These are phyloP conservation scores for Tetragonia tetragonoides DNA, from an alignment of 148 eudicot genomes.

Conservation along the genomic window DNA sequence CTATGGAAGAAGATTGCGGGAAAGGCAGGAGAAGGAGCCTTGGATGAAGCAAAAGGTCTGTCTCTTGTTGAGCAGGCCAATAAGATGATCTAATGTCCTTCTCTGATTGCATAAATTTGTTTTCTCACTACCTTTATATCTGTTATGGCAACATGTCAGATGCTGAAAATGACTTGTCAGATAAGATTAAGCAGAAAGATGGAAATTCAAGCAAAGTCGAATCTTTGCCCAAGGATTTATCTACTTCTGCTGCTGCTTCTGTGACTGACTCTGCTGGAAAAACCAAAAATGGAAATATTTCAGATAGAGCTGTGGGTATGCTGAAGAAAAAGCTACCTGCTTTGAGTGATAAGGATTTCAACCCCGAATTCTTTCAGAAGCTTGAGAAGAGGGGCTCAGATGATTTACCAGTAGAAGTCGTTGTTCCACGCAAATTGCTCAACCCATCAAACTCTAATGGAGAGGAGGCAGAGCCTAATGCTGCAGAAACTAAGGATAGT, in stretches of 20 bases:
- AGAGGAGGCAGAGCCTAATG: slow-evolving; percentile 38
- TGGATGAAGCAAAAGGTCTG: slow-evolving; percentile 49
- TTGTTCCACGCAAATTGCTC: slow-evolving; percentile 70
- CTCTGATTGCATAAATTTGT: neutral
- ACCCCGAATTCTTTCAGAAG: slow-evolving; percentile 93
- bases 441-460: slow-evolving; percentile 46
- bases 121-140: slow-evolving; percentile 12
- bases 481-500: slow-evolving; percentile 36
- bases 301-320: slow-evolving; percentile 72
- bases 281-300: slow-evolving; percentile 47
- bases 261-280: slow-evolving; percentile 43
- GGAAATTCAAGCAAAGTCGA: slow-evolving; percentile 36
- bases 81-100: slow-evolving; percentile 15
- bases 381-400: slow-evolving; percentile 68
- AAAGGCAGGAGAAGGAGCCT: slow-evolving; percentile 52
- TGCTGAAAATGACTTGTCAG: slow-evolving; percentile 44
- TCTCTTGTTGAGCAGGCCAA: slow-evolving; percentile 40
- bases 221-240: slow-evolving; percentile 42
- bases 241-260: slow-evolving; percentile 41
- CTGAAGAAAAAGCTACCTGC: slow-evolving; percentile 80
- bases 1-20: slow-evolving; percentile 84
- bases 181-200: slow-evolving; percentile 36
- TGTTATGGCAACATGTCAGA: slow-evolving; percentile 35
- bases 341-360: slow-evolving; percentile 75
- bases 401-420: slow-evolving; percentile 84